phyloP scores from a whole-genome alignment of 257 asterid species.

The Striga asiatica region DNA sequence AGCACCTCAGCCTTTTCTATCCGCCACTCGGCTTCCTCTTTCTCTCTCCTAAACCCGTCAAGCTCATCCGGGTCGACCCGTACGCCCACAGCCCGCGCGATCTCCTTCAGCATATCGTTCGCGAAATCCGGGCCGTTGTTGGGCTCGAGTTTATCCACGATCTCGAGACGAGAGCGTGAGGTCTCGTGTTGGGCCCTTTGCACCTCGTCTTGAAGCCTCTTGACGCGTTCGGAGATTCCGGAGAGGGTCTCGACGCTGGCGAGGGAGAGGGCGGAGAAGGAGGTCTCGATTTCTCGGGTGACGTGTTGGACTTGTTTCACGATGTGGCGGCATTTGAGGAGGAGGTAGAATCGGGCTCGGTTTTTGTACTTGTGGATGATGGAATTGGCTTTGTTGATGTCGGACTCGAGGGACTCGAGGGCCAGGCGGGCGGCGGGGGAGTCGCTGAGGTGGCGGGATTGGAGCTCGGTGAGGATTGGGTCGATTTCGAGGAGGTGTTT shows the following conservation, averaged over 20 bases:
- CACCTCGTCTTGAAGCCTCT: slow-evolving; percentile 44
- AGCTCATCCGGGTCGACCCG: slow-evolving; percentile 49
- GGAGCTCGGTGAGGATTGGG: slow-evolving; percentile 40
- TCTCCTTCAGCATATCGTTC: slow-evolving; percentile 32
- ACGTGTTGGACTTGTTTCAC: slow-evolving; percentile 51
- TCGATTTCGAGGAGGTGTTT: slow-evolving; percentile 40
- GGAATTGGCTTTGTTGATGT: slow-evolving; percentile 41
- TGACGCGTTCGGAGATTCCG: slow-evolving; percentile 41
- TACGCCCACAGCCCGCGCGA: slow-evolving; percentile 45
- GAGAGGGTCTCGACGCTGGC: slow-evolving; percentile 40
- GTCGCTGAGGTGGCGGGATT: slow-evolving; percentile 29
- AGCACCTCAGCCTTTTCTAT: slow-evolving; percentile 55
- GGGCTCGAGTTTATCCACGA: slow-evolving; percentile 40
- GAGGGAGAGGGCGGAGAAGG: slow-evolving; percentile 36
- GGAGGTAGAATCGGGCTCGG: slow-evolving; percentile 43
- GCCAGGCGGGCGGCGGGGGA: slow-evolving; percentile 45
- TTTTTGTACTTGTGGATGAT: slow-evolving; percentile 43
- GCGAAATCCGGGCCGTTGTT: slow-evolving; percentile 44
- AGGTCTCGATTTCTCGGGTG: slow-evolving; percentile 41
- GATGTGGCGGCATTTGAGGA: slow-evolving; percentile 49
- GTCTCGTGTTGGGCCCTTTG: slow-evolving; percentile 46
- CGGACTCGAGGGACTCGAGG: slow-evolving; percentile 40
- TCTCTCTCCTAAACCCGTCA: slow-evolving; percentile 39
- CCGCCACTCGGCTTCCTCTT: slow-evolving; percentile 42
- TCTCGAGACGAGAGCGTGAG: slow-evolving; percentile 24